Base-by-base conservation (phyloP, 1,139 yeast genomes). In the Pichia inconspicua region DNA sequence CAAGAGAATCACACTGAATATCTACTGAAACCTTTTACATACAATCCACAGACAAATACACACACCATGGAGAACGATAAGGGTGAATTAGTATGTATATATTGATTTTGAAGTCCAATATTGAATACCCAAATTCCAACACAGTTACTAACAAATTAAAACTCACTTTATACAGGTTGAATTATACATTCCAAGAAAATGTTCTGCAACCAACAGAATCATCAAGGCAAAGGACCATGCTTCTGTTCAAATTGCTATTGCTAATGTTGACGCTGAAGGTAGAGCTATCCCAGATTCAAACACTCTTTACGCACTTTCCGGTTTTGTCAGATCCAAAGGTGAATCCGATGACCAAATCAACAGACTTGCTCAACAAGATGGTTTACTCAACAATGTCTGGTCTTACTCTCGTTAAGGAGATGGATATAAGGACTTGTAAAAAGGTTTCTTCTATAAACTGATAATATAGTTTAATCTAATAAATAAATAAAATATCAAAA, bases 121-220 rank as follows among this genome's bases (percentile, higher is more conserved):
- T 32, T n/a, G 15, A 32, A 32, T 14, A 32, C 15, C 35, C 35
- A 10, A 32, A 14, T 10, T 10, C n/a, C 35, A 34, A 39, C 50
- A 48, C 52, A 22, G 22, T 50, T 50, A 52, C 55, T 40, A 27
- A 30, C 17, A 14, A 4, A 10, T 30, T 3, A 5, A 12, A 3
- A 12, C 34, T n/a, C 12, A 8, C 25, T 14, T 4, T 27, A 11
- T 43, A 46, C 66, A 88, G 96, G 96, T 92, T 78, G 99, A 94
- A 84, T 90, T 92, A 78, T 92, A 92, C 95, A 96, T 92, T 78
- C 99, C 99, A 82, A 88, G 98, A 86, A 92, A 92, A 83, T 92
- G 99, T 83, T 92, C 97, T 78, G 99, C 98, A 72, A 89, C 98
- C 79, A 90, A 89, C 97, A 90, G 97, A 82, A 89, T 94, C 80